Base-by-base conservation (phyloP, 371 early-diverging fungal species). In the Mucor saturninus region DNA sequence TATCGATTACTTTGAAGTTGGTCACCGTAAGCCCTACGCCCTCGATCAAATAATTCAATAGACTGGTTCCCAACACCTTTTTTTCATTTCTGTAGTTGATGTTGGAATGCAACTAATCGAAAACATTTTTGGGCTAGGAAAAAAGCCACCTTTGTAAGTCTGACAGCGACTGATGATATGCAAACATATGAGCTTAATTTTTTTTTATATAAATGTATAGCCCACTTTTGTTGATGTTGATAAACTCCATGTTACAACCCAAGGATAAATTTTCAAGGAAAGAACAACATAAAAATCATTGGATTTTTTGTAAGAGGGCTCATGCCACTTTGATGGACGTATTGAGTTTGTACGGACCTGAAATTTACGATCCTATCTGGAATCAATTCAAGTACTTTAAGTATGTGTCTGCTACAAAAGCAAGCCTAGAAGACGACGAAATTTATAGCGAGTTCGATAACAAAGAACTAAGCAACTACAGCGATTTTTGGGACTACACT, bases 81-180 rank as follows among this genome's bases (percentile, higher is more conserved):
- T 49, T 2, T 40, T 59, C 13, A 29, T 45, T 49, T 3, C 39
- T 30, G 7, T 54, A 70, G 70, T 35, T 26, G 48, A 56, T 28
- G 59, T 58, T 42, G 70, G 66, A n/a, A 65, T 70, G 62, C 66
- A 65, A 32, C n/a, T 70, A 14, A 65, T 70, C 15, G 66, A 59
- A 51, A 65, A 62, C 26, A 53, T 46, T 9, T 45, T 65, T 37
- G 62, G 59, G 8, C 40, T 50, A 7, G 66, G 62, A 15, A 70
- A 62, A 45, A 70, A 59, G 10, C 70, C 66, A 13, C 62, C 70
- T 28, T 54, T 62, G 70, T 70, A 70, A 57, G 21, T 21, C 21
- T 21, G 21, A 21, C 21, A 21, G 21, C 21, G 21, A 21, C 21
- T 21, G 21, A 21, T 21, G 21, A 21, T 21, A 21, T 21, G 21